Evolutionary conservation across 2,329 filamentous ascomycete species (phyloP).

Genomic region (Talaromyces piceae): DNA sequence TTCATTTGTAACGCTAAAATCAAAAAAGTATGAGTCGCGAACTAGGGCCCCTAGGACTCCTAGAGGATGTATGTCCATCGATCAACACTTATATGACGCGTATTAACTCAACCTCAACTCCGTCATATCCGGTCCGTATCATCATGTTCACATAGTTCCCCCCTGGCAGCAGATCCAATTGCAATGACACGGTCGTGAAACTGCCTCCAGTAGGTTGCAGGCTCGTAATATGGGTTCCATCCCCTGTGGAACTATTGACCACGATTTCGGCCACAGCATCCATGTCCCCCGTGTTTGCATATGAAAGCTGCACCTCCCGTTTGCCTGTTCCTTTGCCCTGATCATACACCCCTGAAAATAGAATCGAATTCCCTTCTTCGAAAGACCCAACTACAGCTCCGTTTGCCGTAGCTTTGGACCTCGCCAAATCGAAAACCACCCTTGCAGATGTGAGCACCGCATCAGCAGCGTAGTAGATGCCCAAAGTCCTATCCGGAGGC

Average conservation of each 20-base stretch:
- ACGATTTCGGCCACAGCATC: not conserved
- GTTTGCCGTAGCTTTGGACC: not conserved
- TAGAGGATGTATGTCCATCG: not conserved
- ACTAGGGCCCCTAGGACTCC: too few relatives aligned
- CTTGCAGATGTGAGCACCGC: not conserved
- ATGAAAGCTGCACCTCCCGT: not conserved
- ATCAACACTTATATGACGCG: not conserved
- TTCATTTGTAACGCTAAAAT: too few relatives aligned
- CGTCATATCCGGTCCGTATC: not conserved
- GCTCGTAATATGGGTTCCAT: not conserved
- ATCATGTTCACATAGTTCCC: not conserved
- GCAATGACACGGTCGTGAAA: not conserved
- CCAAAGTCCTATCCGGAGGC: not conserved
- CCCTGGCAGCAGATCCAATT: not conserved
- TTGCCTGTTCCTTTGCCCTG: not conserved
- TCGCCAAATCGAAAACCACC: not conserved
- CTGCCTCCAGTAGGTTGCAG: not conserved
- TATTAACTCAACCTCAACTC: not conserved
- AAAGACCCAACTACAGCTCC: not conserved
- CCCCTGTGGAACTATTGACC: not conserved
- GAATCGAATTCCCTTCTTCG: not conserved
- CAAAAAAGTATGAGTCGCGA: too few relatives aligned
- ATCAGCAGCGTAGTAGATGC: not conserved
- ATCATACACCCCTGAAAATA: not conserved
- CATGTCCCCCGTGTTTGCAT: not conserved